These are phyloP conservation scores for Mediolabrus comicus DNA, from an alignment of 108 stramenopile species.

Conservation along the genomic window DNA sequence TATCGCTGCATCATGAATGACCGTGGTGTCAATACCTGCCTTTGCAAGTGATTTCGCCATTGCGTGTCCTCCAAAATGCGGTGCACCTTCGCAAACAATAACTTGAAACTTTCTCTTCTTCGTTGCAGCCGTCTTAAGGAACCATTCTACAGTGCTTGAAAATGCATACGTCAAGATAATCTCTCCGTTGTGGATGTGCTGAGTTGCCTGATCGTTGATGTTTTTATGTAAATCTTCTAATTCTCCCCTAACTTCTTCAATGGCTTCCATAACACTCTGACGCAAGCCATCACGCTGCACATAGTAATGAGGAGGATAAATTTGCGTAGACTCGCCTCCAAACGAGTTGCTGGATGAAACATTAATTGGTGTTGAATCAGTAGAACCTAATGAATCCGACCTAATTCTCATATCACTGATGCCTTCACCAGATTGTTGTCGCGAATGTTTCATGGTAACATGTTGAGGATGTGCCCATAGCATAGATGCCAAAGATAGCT, in stretches of 20 bases:
- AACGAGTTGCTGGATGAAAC: not conserved
- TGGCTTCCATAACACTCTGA: constrained; percentile 83
- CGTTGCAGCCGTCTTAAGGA: constrained; percentile 84
- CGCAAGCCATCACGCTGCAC: constrained; percentile 64
- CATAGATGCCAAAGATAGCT: constrained; percentile 75
- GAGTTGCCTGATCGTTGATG: constrained; percentile 85
- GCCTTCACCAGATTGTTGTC: constrained; percentile 14
- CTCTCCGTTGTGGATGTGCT: constrained; percentile 96
- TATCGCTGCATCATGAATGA: constrained; percentile 75
- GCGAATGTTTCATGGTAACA: constrained; percentile 35
- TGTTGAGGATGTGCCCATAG: constrained; percentile 87
- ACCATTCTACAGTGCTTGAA: constrained; percentile 82
- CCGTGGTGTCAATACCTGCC: constrained; percentile 78
- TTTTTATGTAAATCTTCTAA: constrained; percentile 86
- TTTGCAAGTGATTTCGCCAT: constrained; percentile 87
- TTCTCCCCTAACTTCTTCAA: constrained; percentile 84
- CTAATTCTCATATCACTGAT: constrained; percentile 17
- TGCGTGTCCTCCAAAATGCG: constrained; percentile 78
- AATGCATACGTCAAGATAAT: constrained; percentile 88
- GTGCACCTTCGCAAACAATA: constrained; percentile 92
- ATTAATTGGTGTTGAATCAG: constrained; percentile 11
- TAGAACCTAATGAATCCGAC: constrained; percentile 36
- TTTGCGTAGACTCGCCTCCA: constrained; percentile 4
- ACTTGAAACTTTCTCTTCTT: constrained; percentile 92
- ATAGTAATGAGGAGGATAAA: constrained; percentile 60